phyloP scores from a whole-genome alignment of 352 stramenopile species.

The Phytophthora meadii region DNA sequence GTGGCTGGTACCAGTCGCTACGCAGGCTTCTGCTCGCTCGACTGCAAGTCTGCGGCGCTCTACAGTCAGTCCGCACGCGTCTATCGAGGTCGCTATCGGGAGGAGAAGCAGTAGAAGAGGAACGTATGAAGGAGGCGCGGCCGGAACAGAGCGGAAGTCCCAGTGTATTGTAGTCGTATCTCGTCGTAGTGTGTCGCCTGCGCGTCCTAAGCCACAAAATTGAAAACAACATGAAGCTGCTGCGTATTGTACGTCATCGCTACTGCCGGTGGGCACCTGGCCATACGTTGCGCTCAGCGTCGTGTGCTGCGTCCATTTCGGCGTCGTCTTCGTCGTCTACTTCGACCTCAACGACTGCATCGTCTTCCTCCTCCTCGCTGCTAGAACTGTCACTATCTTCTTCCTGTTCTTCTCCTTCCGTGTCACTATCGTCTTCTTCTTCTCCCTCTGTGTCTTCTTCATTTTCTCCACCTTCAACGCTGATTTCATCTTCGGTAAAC shows the following conservation, averaged over 20 bases:
- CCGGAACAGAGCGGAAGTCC: constrained; percentile 14
- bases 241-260: not conserved
- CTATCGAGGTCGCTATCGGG: constrained; percentile 42
- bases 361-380: constrained; percentile 33
- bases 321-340: constrained; percentile 27
- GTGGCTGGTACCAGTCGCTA: constrained; percentile 58
- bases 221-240: constrained; percentile 20
- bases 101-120: no score
- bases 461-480: constrained; percentile 20
- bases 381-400: constrained; percentile 23
- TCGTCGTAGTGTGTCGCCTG: constrained; percentile 11
- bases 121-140: constrained; percentile 22
- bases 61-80: constrained; percentile 46
- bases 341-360: constrained; percentile 14
- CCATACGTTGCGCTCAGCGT: constrained; percentile 38
- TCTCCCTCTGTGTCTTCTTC: constrained; percentile 21
- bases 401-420: constrained; percentile 10
- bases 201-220: constrained; percentile 19
- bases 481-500: constrained; percentile 46
- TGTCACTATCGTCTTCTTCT: constrained; percentile 20
- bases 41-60: constrained; percentile 79
- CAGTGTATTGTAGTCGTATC: constrained; percentile 26
- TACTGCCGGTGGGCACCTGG: constrained; percentile 20
- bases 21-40: constrained; percentile 70
- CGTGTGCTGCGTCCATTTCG: constrained; percentile 29